Percentiles rank a stretch among this genome's conserved stretches.
These are phyloP conservation scores for Solanum aculeatissimum DNA, from an alignment of 305 asterid genomes.

Conservation along the genomic window DNA sequence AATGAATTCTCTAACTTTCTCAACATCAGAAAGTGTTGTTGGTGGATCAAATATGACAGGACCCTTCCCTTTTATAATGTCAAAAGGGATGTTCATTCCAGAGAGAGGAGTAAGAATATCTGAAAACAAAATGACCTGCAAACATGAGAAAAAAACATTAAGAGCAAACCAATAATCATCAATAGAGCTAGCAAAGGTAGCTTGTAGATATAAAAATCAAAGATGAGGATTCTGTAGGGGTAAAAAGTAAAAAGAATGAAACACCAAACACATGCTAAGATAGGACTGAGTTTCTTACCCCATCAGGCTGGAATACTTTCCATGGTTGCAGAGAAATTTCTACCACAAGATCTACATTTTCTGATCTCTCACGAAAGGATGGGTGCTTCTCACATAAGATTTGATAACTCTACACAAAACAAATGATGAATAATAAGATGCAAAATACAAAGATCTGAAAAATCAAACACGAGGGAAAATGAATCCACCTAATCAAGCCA, in stretches of 20 bases:
- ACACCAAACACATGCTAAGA: not conserved
- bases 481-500: not conserved
- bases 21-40: constrained; percentile 57
- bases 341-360: constrained; percentile 96
- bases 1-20: constrained; percentile 69
- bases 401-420: constrained; percentile 74
- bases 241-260: not conserved
- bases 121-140: constrained; percentile 89
- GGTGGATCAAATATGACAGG: constrained; percentile 89
- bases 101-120: constrained; percentile 98
- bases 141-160: not conserved
- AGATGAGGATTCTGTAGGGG: not conserved
- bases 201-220: not conserved
- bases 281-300: constrained; percentile 38
- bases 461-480: not conserved
- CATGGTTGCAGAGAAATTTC: constrained; percentile 98
- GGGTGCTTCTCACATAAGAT: constrained; percentile 87
- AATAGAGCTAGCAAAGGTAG: not conserved
- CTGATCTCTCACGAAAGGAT: constrained; percentile 93
- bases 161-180: not conserved
- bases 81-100: constrained; percentile 97
- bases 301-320: constrained; percentile 91
- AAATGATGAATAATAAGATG: constrained; percentile 10
- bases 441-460: constrained; percentile 1
- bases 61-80: constrained; percentile 92